These are phyloP conservation scores for Pseudogymnoascus sp. DNA, from an alignment of 2,329 filamentous ascomycete genomes.

Conservation along the genomic window DNA sequence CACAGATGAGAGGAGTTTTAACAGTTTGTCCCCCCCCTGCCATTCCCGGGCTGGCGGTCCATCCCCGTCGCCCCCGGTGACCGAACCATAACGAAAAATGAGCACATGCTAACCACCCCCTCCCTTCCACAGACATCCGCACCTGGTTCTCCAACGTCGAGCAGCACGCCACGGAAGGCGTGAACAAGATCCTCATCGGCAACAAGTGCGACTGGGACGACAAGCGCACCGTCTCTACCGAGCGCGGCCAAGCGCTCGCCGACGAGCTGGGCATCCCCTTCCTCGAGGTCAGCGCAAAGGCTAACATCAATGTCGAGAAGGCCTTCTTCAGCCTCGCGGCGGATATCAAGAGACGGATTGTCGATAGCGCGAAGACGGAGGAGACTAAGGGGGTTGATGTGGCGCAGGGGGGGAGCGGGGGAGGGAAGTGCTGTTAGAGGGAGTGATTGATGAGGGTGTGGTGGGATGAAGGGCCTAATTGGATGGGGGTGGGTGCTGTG, in stretches of 20 bases:
- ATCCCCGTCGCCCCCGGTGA: not conserved
- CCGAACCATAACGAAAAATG: not conserved
- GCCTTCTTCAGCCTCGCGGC: constrained; percentile 92
- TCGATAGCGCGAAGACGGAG: constrained; percentile 81
- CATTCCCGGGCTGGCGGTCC: not conserved
- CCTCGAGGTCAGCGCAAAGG: constrained; percentile 97
- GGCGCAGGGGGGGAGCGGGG: constrained; percentile 50
- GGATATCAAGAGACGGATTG: constrained; percentile 97
- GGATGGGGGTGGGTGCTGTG: not conserved
- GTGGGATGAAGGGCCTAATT: not conserved
- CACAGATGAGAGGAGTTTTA: constrained; percentile 99
- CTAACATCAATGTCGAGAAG: constrained; percentile 99
- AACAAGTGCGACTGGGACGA: constrained; percentile 99
- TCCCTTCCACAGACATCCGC: constrained; percentile 67
- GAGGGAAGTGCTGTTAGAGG: constrained; percentile 71
- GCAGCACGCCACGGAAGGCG: constrained; percentile 95
- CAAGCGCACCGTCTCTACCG: constrained; percentile 88
- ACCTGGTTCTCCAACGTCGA: constrained; percentile 99
- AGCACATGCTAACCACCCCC: constrained; percentile 21
- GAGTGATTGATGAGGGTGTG: not conserved
- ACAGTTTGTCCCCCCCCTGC: constrained; percentile 51
- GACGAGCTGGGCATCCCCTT: constrained; percentile 97
- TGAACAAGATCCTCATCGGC: constrained; percentile 99
- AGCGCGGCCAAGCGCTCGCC: constrained; percentile 86
- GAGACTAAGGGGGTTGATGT: constrained; percentile 62